Conservation (phyloP, 2,329 filamentous ascomycete genomes). For the Beauveria asiatica region DNA sequence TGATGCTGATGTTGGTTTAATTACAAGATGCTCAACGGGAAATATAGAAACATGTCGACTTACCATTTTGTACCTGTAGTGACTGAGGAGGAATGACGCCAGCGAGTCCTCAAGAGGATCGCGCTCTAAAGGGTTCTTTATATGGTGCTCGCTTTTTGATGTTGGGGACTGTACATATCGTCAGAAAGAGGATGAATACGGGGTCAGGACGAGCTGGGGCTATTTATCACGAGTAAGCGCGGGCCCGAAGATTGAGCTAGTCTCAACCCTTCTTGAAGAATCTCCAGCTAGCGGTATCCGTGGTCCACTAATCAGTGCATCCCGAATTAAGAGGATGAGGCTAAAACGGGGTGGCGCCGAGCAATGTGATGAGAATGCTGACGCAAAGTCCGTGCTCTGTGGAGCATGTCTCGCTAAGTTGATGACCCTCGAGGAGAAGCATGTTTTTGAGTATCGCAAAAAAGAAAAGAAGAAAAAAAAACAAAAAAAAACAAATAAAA, state of each 20-base stretch:
- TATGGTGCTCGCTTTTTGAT: no score
- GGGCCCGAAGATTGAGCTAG: background rate
- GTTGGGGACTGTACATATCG: background rate
- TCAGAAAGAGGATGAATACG: background rate
- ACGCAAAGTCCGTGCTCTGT: background rate
- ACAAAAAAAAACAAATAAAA: no score
- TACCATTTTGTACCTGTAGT: background rate
- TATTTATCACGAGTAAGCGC: background rate
- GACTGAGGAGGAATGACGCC: background rate
- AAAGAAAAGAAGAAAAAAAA: no score
- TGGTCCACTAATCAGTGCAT: background rate
- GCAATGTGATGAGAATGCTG: constrained; percentile 3
- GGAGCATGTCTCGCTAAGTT: background rate
- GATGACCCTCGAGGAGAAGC: background rate
- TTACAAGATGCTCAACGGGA: background rate
- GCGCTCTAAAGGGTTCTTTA: background rate
- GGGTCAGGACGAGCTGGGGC: background rate
- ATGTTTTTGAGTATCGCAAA: background rate
- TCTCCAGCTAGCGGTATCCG: background rate
- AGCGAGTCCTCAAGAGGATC: background rate
- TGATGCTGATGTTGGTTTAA: background rate
- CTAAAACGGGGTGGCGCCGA: background rate
- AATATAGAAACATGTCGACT: background rate
- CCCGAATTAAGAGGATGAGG: background rate
- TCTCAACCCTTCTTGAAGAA: background rate